Base-by-base conservation (phyloP, 805 yeast species). In the Candida ipomoeae region DNA sequence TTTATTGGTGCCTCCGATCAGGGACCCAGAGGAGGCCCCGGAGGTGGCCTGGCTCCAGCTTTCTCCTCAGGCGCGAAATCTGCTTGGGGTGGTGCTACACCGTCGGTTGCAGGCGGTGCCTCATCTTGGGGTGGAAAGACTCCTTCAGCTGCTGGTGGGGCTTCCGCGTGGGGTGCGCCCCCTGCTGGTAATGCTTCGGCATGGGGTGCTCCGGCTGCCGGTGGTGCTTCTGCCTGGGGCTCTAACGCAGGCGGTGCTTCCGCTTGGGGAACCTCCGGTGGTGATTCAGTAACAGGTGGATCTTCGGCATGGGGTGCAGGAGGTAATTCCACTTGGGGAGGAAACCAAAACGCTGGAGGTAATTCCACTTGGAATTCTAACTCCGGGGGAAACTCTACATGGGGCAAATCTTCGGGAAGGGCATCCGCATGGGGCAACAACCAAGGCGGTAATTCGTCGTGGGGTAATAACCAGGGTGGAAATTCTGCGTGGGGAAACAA, bases 1-100 rank as follows among this genome's bases (percentile, higher is more conserved):
- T 86, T 88, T 59, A 77, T 89, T 47, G 88, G 84, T 38, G 80
- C 76, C 62, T 13, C 69, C 64, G 58, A 63, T 65, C 59, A 44
- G 46, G 56, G 51, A 50, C 53, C 48, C 4, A 34, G 40, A 36
- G 40, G 40, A 49, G 63, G 47, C 55, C 62, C 55, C 50, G 63
- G 64, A 40, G 51, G 46, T 8, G 35, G 50, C 29, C 59, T 58
- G 50, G 62, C 55, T 53, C 73, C 73, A 5, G 73, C 74, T 11
- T 68, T 66, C 46, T 61, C 67, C 7, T 69, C 75, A 6, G 74
- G 74, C 6, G 78, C 78, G 2, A 71, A 81, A 10, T 82, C 86
- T 2, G 74, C 83, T 1, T 80, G 87, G 85, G 70, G 71, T 3
- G 61, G 67, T 15, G 58, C 61, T n/a, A 55, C 59, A 1, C 61